Base-by-base conservation (phyloP, 2,329 filamentous ascomycete species). In the Arthrobotrys megalospora region DNA sequence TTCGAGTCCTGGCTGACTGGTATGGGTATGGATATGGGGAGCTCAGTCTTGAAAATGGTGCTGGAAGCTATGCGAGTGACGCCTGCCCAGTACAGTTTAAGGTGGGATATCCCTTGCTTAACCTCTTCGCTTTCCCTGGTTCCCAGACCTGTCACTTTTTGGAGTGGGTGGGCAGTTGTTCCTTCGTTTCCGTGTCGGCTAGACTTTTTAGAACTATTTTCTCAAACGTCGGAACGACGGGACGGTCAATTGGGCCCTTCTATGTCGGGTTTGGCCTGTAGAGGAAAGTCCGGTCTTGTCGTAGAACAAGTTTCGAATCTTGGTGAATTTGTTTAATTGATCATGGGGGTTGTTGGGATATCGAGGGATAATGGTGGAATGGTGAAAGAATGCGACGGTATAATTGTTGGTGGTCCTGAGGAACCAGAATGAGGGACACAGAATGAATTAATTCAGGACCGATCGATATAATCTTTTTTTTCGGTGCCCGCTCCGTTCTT, bases 191-290 rank as follows among this genome's bases (percentile, higher is more conserved):
- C 24, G 52, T 38, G 45, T 68, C 24, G 43, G 65, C 36, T 69
- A 28, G 24, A 60, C 11, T 34, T 48, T 32, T 48, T 19, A 21
- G 12, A 45, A 50, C 36, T 36, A 38, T 62, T 38, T 71, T 77
- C 41, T 71, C 73, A 77, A 66, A 77, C 66, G 73, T 77, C 73
- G 73, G 66, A 62, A 71, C 73, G 60, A 48, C 73, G 73, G 73
- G 73, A 71, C 60, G 60, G 60, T 71, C 60, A 43, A 58, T 52
- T 65, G 41, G 47, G 6, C 41, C 41, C 32, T 36, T 68, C 58
- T 67, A 60, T 43, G 28, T 77, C 60, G 66, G 50, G 53, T 43
- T 67, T 66, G 60, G 50, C 60, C 73, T 24, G 53, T 67, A 77
- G 14, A 77, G 73, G 73, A 77, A 77, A 71, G 48, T 71, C 65